phyloP scores from a whole-genome alignment of 129 eudicot genomes.

The Lactuca sativa region DNA sequence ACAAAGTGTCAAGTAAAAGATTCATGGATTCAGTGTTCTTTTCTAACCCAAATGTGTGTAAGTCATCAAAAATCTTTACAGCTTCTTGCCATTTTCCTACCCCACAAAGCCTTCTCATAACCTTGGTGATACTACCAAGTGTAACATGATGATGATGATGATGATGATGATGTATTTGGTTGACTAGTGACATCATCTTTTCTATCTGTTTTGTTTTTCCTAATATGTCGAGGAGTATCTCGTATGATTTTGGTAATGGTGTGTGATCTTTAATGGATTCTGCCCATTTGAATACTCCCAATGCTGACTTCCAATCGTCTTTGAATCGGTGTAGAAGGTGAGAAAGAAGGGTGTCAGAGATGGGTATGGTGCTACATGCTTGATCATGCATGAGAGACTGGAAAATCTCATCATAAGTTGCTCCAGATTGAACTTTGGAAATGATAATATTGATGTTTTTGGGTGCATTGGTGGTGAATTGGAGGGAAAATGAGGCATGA shows the following conservation, averaged over 20 bases:
- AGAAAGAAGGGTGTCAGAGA: slow-evolving; percentile 55
- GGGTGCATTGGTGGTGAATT: slow-evolving; percentile 27
- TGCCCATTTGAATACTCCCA: slow-evolving; percentile 80
- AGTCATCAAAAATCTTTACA: slow-evolving; percentile 57
- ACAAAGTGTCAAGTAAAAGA: slow-evolving; percentile 76
- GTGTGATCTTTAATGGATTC: slow-evolving; percentile 44
- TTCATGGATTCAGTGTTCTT: slow-evolving; percentile 87
- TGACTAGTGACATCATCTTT: slow-evolving; percentile 52
- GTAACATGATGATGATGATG: slow-evolving; percentile 45
- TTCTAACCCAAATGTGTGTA: slow-evolving; percentile 56
- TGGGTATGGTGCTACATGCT: slow-evolving; percentile 44
- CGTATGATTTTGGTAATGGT: slow-evolving; percentile 51
- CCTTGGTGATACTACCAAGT: slow-evolving; percentile 55
- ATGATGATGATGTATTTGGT: slow-evolving; percentile 49
- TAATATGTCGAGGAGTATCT: slow-evolving; percentile 69
- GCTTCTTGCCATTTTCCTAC: slow-evolving; percentile 77
- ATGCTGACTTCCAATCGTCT: slow-evolving; percentile 92
- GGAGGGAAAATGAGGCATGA: too few species aligned
- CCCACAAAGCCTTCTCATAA: slow-evolving; percentile 81
- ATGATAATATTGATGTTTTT: slow-evolving; percentile 36
- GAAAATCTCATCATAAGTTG: slow-evolving; percentile 47
- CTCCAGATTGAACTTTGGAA: slow-evolving; percentile 41
- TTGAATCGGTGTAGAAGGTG: slow-evolving; percentile 61
- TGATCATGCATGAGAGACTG: slow-evolving; percentile 51
- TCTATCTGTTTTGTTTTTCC: slow-evolving; percentile 79